Evolutionary conservation across 2,329 filamentous ascomycete species (phyloP), one percentile per base, ranked within the genome.

Genomic region (Fusarium napiforme): DNA sequence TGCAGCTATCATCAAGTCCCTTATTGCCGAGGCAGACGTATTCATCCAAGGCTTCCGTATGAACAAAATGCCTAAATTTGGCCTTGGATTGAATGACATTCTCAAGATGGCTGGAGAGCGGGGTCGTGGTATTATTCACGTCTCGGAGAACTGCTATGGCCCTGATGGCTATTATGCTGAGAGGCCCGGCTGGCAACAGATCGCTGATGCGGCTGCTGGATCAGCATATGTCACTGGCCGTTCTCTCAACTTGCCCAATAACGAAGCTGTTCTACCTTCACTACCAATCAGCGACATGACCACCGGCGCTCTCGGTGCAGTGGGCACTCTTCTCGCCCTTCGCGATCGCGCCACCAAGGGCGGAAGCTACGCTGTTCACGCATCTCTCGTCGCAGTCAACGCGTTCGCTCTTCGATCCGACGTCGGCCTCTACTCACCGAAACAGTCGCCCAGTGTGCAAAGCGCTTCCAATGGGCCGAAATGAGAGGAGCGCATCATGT

Each of bases 131-230:
- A 91, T 91, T 28, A 84, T 93, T 19, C 91, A 92, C 74, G 87
- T 92, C 6, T 85, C 87, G 18, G 90, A 93, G 79, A 89, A 93
- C 78, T 93, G 91, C 77, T 93, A 92, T 72, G 91, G 91, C 1
- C 12, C 80, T 78, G 52, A 78, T 84, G 73, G 85, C 80, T 87
- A 89, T 64, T 92, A 90, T 87, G 85, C 87, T 2, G 82, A 83
- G 34, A 84, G 90, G 14, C 87, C 89, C 4, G 91, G 91, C 14
- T 93, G 90, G 90, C 91, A 91, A 76, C 90, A 91, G 75, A 91
- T 91, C 56, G 90, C 89, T 18, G 91, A 92, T 15, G 67, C 67
- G 8, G 67, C 58, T 34, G 58, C 65, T 21, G 67, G 65, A 5
- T 69, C 67, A 4, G 67, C 67, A 4, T 58, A 69, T 3, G 58